These are phyloP conservation scores for Botryotinia convoluta DNA, from an alignment of 2,329 filamentous ascomycete genomes.

Conservation along the genomic window DNA sequence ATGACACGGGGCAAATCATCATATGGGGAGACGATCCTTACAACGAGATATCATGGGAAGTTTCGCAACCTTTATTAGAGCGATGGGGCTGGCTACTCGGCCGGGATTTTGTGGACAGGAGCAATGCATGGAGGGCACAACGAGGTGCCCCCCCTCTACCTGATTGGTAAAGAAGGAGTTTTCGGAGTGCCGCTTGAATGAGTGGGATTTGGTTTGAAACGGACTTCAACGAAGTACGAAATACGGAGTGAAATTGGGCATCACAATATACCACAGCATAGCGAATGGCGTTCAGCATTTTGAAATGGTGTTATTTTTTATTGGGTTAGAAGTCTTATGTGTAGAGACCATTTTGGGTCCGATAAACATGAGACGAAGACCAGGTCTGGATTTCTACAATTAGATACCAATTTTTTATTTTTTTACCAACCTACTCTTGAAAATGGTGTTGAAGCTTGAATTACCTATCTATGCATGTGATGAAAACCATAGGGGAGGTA, in stretches of 20 bases:
- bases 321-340: not conserved
- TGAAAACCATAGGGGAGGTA: not conserved
- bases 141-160: slow-evolving; percentile 39
- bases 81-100: slow-evolving; percentile 44
- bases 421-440: not conserved
- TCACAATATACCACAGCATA: slow-evolving; percentile 8
- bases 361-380: not conserved
- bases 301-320: not conserved
- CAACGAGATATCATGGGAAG: slow-evolving; percentile 45
- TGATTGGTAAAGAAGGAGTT: slow-evolving; percentile 33
- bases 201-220: not conserved
- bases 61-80: slow-evolving; percentile 42
- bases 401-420: not conserved
- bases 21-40: slow-evolving; percentile 45
- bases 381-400: not conserved
- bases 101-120: slow-evolving; percentile 41
- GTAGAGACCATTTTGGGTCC: not conserved
- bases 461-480: not conserved
- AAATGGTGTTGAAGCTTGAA: not conserved
- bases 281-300: slow-evolving; percentile 12
- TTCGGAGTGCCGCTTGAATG: not conserved
- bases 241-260: not conserved
- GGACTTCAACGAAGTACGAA: not conserved
- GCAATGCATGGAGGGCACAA: slow-evolving; percentile 44
- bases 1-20: slow-evolving; percentile 42